A percentile compares a stretch with the other conserved stretches of the same genome.
phyloP scores from a whole-genome alignment of 192 early-diverging fungal genomes.

The Diversispora eburnea region DNA sequence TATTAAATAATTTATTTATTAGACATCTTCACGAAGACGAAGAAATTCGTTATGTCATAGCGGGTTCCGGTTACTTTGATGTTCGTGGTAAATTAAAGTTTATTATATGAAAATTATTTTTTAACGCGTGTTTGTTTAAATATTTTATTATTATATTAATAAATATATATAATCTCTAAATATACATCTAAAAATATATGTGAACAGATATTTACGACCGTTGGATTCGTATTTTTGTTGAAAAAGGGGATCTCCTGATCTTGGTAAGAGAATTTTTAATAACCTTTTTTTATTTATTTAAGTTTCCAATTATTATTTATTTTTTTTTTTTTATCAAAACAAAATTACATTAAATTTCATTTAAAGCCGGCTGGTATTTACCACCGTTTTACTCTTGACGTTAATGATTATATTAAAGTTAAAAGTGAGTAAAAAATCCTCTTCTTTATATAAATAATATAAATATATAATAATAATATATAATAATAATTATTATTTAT shows the following conservation, averaged over 20 bases:
- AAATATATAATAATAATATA: not conserved
- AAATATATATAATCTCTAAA: not conserved
- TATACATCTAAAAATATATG: constrained; percentile 36
- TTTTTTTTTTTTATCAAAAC: too few species aligned
- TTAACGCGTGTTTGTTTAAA: not conserved
- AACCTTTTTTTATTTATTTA: too few species aligned
- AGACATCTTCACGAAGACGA: constrained; percentile 95
- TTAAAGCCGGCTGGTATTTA: constrained; percentile 86
- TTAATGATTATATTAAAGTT: constrained; percentile 79
- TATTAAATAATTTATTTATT: constrained; percentile 21
- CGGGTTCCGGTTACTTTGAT: constrained; percentile 93
- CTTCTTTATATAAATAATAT: not conserved
- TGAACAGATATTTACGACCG: constrained; percentile 46
- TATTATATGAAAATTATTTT: not conserved
- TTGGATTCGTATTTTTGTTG: constrained; percentile 86
- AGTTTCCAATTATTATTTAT: too few species aligned
- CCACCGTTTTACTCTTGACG: constrained; percentile 92
- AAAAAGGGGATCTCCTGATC: constrained; percentile 77
- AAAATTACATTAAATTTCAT: too few species aligned
- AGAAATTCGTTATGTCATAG: constrained; percentile 90
- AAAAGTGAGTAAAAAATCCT: constrained; percentile 53
- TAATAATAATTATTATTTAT: not conserved
- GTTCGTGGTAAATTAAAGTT: constrained; percentile 48
- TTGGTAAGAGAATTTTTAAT: constrained; percentile 46
- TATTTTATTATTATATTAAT: not conserved